Conservation (phyloP, 768 basidiomycete genomes). For the Psilocybe cubensis region DNA sequence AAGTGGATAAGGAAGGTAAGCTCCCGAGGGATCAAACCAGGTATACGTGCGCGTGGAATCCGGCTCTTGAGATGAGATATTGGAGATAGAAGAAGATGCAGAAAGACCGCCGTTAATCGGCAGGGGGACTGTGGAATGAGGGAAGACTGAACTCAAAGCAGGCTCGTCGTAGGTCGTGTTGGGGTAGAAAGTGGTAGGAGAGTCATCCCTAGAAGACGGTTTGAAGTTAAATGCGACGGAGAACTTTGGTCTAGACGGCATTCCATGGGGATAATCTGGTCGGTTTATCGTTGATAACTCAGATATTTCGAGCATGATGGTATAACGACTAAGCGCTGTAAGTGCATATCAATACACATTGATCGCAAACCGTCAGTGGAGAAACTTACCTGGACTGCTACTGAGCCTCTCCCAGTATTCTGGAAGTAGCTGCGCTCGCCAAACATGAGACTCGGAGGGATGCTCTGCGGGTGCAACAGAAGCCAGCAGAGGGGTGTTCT, state of each 20-base stretch:
- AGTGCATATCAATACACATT: background rate
- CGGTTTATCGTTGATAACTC: constrained; percentile 6
- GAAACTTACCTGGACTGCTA: constrained; percentile 9
- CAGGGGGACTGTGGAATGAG: background rate
- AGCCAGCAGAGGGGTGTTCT: constrained; percentile 8
- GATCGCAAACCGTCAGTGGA: background rate
- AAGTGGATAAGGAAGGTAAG: background rate
- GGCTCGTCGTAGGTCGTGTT: background rate
- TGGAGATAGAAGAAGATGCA: background rate
- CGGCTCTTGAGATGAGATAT: background rate
- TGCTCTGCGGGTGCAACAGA: constrained; percentile 1
- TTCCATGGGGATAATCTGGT: background rate
- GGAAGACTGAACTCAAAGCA: background rate
- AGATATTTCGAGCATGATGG: constrained; percentile 20
- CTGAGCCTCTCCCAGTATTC: constrained; percentile 18
- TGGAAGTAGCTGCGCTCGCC: constrained; percentile 10
- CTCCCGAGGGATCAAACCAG: background rate
- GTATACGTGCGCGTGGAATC: background rate
- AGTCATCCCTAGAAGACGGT: background rate
- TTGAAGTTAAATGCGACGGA: constrained; percentile 23
- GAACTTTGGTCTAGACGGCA: constrained; percentile 11
- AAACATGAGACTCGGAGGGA: constrained; percentile 5
- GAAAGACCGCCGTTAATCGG: background rate
- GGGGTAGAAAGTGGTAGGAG: background rate
- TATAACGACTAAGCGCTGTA: constrained; percentile 18